These are phyloP conservation scores for Trichosporon coremiiforme DNA, from an alignment of 1,284 basidiomycete genomes.

Conservation along the genomic window DNA sequence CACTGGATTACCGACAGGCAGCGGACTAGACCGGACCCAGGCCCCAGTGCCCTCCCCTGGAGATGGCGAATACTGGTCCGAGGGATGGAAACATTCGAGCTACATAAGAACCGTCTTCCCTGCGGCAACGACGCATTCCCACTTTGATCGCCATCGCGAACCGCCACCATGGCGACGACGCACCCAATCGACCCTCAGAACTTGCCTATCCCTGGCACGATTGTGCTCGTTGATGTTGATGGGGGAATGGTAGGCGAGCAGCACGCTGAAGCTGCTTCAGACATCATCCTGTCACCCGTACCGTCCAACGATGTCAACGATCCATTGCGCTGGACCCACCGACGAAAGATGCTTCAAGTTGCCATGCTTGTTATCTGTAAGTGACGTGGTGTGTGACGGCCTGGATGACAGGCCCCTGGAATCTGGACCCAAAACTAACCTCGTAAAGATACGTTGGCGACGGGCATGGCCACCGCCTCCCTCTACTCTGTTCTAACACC, in stretches of 20 bases:
- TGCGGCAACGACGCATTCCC: neutral
- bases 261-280: slow-evolving; percentile 11
- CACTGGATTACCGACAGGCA: neutral
- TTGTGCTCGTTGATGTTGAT: slow-evolving; percentile 31
- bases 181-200: neutral
- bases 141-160: neutral
- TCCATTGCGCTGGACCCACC: slow-evolving; percentile 34
- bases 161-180: neutral
- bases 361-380: slow-evolving; percentile 33
- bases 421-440: neutral
- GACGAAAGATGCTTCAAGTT: slow-evolving; percentile 32
- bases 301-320: slow-evolving; percentile 36
- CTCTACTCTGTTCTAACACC: slow-evolving; percentile 38
- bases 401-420: neutral
- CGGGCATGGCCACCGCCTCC: slow-evolving; percentile 27
- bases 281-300: slow-evolving; percentile 33
- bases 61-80: neutral
- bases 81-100: neutral
- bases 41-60: slow-evolving; percentile 8
- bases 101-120: neutral
- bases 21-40: neutral
- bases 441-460: slow-evolving; percentile 25
- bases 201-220: slow-evolving; percentile 34
- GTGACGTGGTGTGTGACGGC: neutral
- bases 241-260: slow-evolving; percentile 12